Evolutionary conservation across 805 yeast genomes (phyloP).

Genomic region (Teunomyces pallodes): DNA sequence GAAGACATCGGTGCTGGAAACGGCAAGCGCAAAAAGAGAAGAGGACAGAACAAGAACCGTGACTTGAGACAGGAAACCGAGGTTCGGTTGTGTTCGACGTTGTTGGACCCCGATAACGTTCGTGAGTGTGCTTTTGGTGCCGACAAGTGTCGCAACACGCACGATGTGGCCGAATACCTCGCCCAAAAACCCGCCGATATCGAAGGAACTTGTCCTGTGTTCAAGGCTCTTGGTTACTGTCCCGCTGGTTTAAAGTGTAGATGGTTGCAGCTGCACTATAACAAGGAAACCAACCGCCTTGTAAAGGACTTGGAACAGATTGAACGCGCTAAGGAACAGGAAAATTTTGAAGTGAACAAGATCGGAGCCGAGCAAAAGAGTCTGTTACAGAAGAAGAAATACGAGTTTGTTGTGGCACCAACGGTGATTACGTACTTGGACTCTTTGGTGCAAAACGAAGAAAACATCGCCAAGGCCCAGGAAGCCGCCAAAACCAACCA

Average conservation of each 20-base stretch:
- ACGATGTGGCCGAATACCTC: conserved; percentile 67
- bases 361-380: conserved; percentile 47
- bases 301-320: conserved; percentile 42
- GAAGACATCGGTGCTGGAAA: conserved; percentile 29
- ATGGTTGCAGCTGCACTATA: conserved; percentile 75
- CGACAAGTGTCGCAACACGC: conserved; percentile 71
- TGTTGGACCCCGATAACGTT: conserved; percentile 51
- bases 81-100: conserved; percentile 61
- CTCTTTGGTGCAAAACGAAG: conserved; percentile 47
- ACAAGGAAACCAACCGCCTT: conserved; percentile 44
- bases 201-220: conserved; percentile 83
- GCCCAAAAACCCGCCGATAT: conserved; percentile 67
- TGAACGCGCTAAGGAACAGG: conserved; percentile 22
- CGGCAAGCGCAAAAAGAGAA: conserved; percentile 43
- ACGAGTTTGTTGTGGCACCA: conserved; percentile 56
- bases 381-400: conserved; percentile 58
- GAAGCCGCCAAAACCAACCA: conserved; percentile 29
- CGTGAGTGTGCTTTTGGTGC: conserved; percentile 62
- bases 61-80: conserved; percentile 71
- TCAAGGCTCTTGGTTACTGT: conserved; percentile 77
- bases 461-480: conserved; percentile 33
- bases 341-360: conserved; percentile 63
- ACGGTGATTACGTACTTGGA: conserved; percentile 64
- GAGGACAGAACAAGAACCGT: conserved; percentile 85
- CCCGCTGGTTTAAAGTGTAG: conserved; percentile 92